Conservation (phyloP, 202 grass and related monocot genomes). For the Eragrostis tef region DNA sequence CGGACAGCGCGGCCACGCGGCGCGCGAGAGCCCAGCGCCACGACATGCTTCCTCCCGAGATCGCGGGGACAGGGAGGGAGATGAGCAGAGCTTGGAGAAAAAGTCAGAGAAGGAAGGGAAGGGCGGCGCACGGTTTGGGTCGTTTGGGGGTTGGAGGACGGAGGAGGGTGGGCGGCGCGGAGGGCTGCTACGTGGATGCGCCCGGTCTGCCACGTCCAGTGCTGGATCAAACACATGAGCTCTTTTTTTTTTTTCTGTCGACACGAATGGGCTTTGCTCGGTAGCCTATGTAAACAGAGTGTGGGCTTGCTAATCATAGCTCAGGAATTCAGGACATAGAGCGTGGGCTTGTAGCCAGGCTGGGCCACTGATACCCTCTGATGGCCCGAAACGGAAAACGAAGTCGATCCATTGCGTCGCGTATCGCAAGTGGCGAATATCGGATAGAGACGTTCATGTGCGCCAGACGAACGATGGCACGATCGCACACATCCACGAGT, state of each 20-base stretch:
- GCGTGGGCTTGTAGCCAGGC: too few relatives aligned
- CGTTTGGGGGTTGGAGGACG: background rate
- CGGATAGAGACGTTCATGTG: too few relatives aligned
- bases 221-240: background rate
- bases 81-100: constrained; percentile 48
- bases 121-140: constrained; percentile 11
- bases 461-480: too few relatives aligned
- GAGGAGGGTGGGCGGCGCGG: background rate
- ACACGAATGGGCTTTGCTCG: too few relatives aligned
- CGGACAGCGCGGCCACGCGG: constrained; percentile 30
- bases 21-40: constrained; percentile 57
- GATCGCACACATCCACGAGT: background rate
- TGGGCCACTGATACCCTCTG: too few relatives aligned
- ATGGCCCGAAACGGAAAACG: too few relatives aligned
- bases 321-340: too few relatives aligned
- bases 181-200: constrained; percentile 4
- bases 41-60: constrained; percentile 54
- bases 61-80: constrained; percentile 23
- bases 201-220: constrained; percentile 21
- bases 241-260: background rate
- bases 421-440: too few relatives aligned
- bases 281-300: too few relatives aligned
- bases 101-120: constrained; percentile 28
- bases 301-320: too few relatives aligned
- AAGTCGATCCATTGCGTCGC: too few relatives aligned